phyloP scores from a whole-genome alignment of 2,329 filamentous ascomycete genomes.

The Fusarium subtropicale region DNA sequence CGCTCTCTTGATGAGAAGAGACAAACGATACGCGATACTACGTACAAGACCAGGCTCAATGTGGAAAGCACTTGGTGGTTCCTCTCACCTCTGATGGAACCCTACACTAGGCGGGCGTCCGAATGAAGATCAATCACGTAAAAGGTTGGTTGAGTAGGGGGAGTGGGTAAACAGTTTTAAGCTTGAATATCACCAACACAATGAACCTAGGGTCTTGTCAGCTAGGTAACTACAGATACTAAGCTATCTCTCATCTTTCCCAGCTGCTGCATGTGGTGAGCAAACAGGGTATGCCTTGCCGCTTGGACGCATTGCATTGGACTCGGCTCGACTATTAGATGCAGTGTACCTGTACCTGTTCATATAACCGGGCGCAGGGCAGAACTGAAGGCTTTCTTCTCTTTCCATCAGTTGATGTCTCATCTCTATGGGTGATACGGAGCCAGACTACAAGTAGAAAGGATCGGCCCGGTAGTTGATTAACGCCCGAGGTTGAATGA shows the following conservation, averaged over 20 bases:
- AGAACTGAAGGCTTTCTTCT: conserved; percentile 11
- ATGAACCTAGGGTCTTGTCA: conserved; percentile 5
- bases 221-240: neutral
- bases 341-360: neutral
- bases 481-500: conserved; percentile 12
- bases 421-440: conserved; percentile 5
- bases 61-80: conserved; percentile 28
- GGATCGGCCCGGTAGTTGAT: conserved; percentile 8
- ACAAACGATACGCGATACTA: neutral
- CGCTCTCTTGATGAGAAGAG: neutral
- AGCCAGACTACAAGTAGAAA: conserved; percentile 11
- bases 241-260: neutral
- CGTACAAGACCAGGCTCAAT: conserved; percentile 37
- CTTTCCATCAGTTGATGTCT: conserved; percentile 4
- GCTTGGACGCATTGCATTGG: conserved; percentile 12
- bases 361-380: conserved; percentile 22
- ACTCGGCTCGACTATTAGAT: neutral
- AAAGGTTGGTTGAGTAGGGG: conserved; percentile 16
- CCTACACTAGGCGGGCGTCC: conserved; percentile 27
- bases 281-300: conserved; percentile 19
- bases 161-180: conserved; percentile 5
- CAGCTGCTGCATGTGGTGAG: conserved; percentile 19
- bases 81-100: conserved; percentile 24
- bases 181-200: conserved; percentile 17
- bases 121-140: conserved; percentile 40